These are phyloP conservation scores for Citrus glauca DNA, from an alignment of 345 rosid genomes.

Conservation along the genomic window DNA sequence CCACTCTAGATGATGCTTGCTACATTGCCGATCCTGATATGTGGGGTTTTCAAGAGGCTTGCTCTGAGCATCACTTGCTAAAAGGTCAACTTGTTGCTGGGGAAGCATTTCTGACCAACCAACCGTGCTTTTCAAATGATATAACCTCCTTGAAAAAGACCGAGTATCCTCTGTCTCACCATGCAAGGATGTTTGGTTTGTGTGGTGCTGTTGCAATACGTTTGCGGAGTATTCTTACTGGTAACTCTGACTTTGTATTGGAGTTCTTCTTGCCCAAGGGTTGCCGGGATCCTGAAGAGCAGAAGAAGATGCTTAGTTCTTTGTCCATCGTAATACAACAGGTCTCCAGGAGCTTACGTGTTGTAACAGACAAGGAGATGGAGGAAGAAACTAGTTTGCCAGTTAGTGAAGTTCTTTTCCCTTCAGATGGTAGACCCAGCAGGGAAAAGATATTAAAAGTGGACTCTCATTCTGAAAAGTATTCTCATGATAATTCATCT, in stretches of 20 bases:
- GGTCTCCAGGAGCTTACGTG: slow-evolving; percentile 70
- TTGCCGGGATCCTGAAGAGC: slow-evolving; percentile 58
- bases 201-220: slow-evolving; percentile 85
- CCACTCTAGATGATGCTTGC: slow-evolving; percentile 80
- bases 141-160: slow-evolving; percentile 53
- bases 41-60: slow-evolving; percentile 73
- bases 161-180: slow-evolving; percentile 93
- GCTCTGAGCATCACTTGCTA: slow-evolving; percentile 91
- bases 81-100: slow-evolving; percentile 94
- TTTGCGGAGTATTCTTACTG: slow-evolving; percentile 61
- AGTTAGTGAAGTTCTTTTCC: slow-evolving; percentile 32
- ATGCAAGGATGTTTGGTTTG: slow-evolving; percentile 78
- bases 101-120: slow-evolving; percentile 77
- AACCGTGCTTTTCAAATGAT: slow-evolving; percentile 80
- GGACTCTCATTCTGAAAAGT: slow-evolving; percentile 29
- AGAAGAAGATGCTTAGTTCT: slow-evolving; percentile 63
- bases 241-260: slow-evolving; percentile 70
- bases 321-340: slow-evolving; percentile 65
- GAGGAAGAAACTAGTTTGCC: slow-evolving; percentile 42
- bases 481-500: slow-evolving; percentile 28
- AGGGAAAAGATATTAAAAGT: slow-evolving; percentile 34
- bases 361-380: slow-evolving; percentile 67
- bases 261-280: slow-evolving; percentile 88
- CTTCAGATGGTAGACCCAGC: slow-evolving; percentile 22
- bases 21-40: slow-evolving; percentile 50